Conservation (phyloP, 306 rosid species). For the Vachellia pachyceras region DNA sequence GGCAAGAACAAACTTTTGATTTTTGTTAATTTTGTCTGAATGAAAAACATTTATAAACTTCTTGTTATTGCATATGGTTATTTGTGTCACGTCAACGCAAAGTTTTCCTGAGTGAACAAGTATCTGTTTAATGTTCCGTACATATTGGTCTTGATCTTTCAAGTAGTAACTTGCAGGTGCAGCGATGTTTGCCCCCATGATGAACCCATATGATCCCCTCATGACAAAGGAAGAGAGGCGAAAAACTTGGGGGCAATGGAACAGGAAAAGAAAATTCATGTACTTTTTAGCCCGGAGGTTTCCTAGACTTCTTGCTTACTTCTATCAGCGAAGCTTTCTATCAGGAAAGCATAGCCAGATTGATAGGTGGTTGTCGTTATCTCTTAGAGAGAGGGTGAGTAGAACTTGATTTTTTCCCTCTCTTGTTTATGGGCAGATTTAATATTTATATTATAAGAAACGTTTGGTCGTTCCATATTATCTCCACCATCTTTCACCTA, state of each 20-base stretch:
- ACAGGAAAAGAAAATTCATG: conserved; percentile 63
- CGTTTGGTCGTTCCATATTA: conserved; percentile 8
- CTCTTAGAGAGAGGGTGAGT: conserved; percentile 87
- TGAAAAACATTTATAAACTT: too few species aligned
- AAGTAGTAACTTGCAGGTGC: conserved; percentile 67
- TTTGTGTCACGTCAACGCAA: too few species aligned
- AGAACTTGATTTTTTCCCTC: conserved; percentile 13
- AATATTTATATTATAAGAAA: not conserved
- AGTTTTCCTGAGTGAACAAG: too few species aligned
- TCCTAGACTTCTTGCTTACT: conserved; percentile 68
- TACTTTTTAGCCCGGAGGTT: conserved; percentile 71
- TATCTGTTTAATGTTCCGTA: not conserved
- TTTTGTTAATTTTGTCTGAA: too few species aligned
- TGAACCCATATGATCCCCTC: conserved; percentile 87
- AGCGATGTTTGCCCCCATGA: conserved; percentile 95
- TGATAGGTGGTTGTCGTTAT: conserved; percentile 85
- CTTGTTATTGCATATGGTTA: too few species aligned
- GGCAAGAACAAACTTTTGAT: too few species aligned
- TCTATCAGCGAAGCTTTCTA: conserved; percentile 75
- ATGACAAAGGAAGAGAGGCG: conserved; percentile 80
- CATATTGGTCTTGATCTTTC: conserved; percentile 35
- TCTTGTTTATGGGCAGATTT: conserved; percentile 6
- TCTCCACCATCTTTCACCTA: conserved; percentile 15
- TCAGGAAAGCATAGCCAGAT: conserved; percentile 91
- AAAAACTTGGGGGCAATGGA: conserved; percentile 82